Evolutionary conservation across 2,329 filamentous ascomycete species (phyloP).

Genomic region (Scopulariopsis brevicaulis): DNA sequence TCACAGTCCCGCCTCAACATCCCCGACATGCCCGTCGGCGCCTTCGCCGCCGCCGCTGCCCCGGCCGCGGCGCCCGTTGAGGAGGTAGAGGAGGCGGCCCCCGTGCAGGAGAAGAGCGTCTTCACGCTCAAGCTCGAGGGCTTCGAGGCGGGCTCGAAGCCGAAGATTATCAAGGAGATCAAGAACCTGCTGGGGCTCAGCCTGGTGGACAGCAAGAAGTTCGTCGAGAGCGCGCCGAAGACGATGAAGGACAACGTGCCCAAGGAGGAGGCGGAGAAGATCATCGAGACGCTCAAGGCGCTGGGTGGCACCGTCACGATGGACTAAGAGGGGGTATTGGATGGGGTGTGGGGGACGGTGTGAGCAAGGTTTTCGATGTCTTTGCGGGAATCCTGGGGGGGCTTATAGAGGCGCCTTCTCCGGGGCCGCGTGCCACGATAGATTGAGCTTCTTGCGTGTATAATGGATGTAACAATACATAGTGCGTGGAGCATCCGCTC

Average conservation of each 20-base stretch:
- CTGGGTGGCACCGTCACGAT: conserved; percentile 81
- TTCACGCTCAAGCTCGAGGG: conserved; percentile 93
- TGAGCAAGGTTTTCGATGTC: neutral
- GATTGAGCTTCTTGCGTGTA: conserved; percentile 21
- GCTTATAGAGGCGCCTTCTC: conserved; percentile 2
- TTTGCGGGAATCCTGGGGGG: neutral
- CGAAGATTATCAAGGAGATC: conserved; percentile 99
- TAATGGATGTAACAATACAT: conserved; percentile 14
- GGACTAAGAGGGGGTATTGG: conserved; percentile 50
- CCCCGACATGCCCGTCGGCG: conserved; percentile 90
- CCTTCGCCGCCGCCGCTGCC: conserved; percentile 61
- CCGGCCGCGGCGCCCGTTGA: conserved; percentile 53
- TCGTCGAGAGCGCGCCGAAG: conserved; percentile 97
- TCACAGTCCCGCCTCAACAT: conserved; percentile 60
- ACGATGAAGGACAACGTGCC: conserved; percentile 97
- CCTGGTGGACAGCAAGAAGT: conserved; percentile 99
- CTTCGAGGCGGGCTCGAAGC: conserved; percentile 81
- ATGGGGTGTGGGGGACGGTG: conserved; percentile 7
- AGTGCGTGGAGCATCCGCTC: conserved; percentile 7
- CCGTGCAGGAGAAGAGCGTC: conserved; percentile 86
- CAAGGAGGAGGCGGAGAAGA: conserved; percentile 99
- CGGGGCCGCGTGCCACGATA: conserved; percentile 13
- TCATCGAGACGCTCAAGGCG: conserved; percentile 86
- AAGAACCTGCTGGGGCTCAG: conserved; percentile 91
- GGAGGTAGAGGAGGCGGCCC: conserved; percentile 80